These are phyloP conservation scores for Linnemannia elongata DNA, from an alignment of 192 early-diverging fungal species.

Conservation along the genomic window DNA sequence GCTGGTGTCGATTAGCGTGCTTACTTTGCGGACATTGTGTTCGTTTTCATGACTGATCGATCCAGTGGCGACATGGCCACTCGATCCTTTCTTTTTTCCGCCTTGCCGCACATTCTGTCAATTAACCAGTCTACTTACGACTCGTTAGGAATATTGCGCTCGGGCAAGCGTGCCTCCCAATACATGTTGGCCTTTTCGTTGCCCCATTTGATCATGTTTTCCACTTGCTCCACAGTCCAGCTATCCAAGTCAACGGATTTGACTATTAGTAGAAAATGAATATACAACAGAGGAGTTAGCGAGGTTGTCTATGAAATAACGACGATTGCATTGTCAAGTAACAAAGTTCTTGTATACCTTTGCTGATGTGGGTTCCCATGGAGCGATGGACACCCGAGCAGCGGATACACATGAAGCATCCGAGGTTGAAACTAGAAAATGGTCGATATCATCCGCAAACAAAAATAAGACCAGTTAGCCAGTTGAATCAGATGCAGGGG, in stretches of 20 bases:
- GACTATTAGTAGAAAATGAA: conserved; percentile 60
- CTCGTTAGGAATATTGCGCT: conserved; percentile 64
- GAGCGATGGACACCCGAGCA: conserved; percentile 84
- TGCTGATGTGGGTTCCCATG: conserved; percentile 87
- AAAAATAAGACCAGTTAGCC: neutral
- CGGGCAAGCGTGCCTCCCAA: conserved; percentile 68
- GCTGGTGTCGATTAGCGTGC: neutral
- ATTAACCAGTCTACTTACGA: conserved; percentile 32
- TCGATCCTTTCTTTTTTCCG: neutral
- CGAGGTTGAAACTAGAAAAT: conserved; percentile 60
- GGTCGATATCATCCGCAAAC: neutral
- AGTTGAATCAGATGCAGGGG: neutral
- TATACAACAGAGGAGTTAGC: neutral
- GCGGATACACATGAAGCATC: conserved; percentile 73
- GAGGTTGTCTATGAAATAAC: neutral
- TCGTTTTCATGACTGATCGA: neutral
- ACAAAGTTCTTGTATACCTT: conserved; percentile 65
- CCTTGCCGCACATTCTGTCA: no score
- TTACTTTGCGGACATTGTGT: neutral
- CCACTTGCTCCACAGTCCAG: conserved; percentile 85
- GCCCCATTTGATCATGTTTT: conserved; percentile 86
- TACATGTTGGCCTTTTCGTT: conserved; percentile 79
- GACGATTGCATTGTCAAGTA: neutral
- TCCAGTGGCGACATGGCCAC: neutral
- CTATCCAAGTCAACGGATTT: conserved; percentile 87